A percentile compares a stretch with the other conserved stretches of the same genome.
phyloP scores from a whole-genome alignment of 106 monocot genomes.

The Cymbidium sinense region DNA sequence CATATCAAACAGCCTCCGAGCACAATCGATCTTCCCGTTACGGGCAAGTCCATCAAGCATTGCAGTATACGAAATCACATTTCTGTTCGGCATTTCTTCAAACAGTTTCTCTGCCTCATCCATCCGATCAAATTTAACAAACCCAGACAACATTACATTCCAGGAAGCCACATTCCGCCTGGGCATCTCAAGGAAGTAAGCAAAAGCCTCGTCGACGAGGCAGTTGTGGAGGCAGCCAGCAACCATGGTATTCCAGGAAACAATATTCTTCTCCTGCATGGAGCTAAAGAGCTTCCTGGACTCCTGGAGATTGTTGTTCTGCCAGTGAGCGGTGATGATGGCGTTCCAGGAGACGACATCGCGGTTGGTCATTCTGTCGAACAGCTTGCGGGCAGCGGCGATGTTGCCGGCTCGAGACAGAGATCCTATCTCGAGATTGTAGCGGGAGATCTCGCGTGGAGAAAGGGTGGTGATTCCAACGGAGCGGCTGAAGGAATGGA shows the following conservation, averaged over 20 bases:
- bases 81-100: constrained; percentile 33
- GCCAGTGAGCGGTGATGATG: constrained; percentile 50
- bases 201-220: constrained; percentile 27
- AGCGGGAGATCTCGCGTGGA: constrained; percentile 14
- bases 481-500: neutral
- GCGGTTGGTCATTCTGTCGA: constrained; percentile 49
- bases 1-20: constrained; percentile 34
- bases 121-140: constrained; percentile 29
- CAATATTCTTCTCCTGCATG: constrained; percentile 35
- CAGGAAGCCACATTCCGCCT: constrained; percentile 41
- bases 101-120: constrained; percentile 44
- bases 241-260: constrained; percentile 66
- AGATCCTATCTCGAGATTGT: constrained; percentile 34
- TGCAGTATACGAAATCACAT: constrained; percentile 54
- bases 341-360: constrained; percentile 54
- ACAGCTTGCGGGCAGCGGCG: constrained; percentile 37
- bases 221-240: constrained; percentile 40
- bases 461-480: constrained; percentile 3
- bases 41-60: constrained; percentile 47
- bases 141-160: constrained; percentile 58
- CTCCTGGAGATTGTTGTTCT: constrained; percentile 25
- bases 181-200: constrained; percentile 38
- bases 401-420: constrained; percentile 34
- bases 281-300: constrained; percentile 29
- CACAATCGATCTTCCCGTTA: constrained; percentile 24